Evolutionary conservation across 1,284 basidiomycete genomes (phyloP).

Genomic region (Ustilago hordei): DNA sequence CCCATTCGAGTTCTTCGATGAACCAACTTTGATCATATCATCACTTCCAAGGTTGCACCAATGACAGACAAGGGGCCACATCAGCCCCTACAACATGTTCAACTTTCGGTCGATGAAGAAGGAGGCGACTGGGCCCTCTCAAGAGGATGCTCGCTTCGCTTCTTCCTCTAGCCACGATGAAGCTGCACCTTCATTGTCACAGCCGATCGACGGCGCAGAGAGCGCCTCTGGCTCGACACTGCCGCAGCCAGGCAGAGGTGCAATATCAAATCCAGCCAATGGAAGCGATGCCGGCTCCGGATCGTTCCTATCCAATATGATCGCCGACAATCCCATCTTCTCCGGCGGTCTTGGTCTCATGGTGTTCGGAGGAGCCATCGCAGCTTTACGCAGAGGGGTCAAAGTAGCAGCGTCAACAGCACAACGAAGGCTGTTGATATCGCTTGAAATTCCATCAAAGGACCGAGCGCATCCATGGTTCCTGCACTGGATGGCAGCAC

Average conservation of each 20-base stretch:
- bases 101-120: conserved; percentile 33
- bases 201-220: neutral
- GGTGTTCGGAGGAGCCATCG: conserved; percentile 65
- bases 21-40: neutral
- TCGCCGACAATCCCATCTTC: conserved; percentile 65
- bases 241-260: too few relatives aligned
- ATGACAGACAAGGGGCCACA: neutral
- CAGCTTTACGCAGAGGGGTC: conserved; percentile 71
- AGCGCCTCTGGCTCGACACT: neutral
- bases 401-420: conserved; percentile 80
- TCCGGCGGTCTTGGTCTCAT: conserved; percentile 67
- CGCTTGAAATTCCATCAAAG: conserved; percentile 95
- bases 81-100: conserved; percentile 15
- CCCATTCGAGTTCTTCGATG: neutral
- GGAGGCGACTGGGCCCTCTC: conserved; percentile 9
- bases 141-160: conserved; percentile 12
- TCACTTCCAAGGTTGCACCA: neutral
- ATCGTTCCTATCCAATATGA: conserved; percentile 39
- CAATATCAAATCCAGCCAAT: neutral
- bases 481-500: conserved; percentile 90
- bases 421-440: conserved; percentile 89
- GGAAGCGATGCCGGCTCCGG: conserved; percentile 2
- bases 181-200: neutral
- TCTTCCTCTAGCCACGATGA: conserved; percentile 5
- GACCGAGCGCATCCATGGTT: conserved; percentile 97